phyloP scores from a whole-genome alignment of 768 basidiomycete genomes.

The Auriculariales sp. region DNA sequence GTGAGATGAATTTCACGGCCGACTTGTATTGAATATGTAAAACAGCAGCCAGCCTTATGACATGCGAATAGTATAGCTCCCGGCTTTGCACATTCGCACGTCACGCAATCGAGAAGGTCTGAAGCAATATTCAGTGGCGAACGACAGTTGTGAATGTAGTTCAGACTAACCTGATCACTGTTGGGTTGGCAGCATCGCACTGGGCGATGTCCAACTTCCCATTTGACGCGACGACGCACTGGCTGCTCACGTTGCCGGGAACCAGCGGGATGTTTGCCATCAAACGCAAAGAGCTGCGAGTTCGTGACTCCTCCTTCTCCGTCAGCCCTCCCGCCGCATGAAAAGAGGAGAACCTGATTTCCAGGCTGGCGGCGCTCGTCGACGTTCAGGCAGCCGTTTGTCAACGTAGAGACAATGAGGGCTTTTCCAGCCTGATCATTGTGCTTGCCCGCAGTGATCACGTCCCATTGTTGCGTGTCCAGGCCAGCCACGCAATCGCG shows the following conservation, averaged over 20 bases:
- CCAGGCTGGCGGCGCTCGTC: slow-evolving; percentile 2
- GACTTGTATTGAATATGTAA: too few species aligned
- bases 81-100: too few species aligned
- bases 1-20: too few species aligned
- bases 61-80: too few species aligned
- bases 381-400: slow-evolving; percentile 5
- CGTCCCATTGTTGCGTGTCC: slow-evolving; percentile 1
- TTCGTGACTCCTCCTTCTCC: slow-evolving; percentile 1
- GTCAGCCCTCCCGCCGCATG: slow-evolving; percentile 5
- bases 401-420: slow-evolving; percentile 1
- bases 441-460: slow-evolving; percentile 5
- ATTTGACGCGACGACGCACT: not conserved
- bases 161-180: not conserved
- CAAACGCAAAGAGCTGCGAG: slow-evolving; percentile 6
- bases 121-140: not conserved
- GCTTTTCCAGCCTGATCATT: slow-evolving; percentile 1
- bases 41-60: too few species aligned
- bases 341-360: slow-evolving; percentile 6
- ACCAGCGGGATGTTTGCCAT: not conserved
- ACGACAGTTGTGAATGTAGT: not conserved
- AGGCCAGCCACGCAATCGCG: slow-evolving; percentile 1
- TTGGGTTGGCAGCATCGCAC: not conserved
- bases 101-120: not conserved
- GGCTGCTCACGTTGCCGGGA: not conserved
- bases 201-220: not conserved